A percentile compares a stretch with the other conserved stretches of the same genome.
These are phyloP conservation scores for Coniella vitis DNA, from an alignment of 2,329 filamentous ascomycete species.

Conservation along the genomic window DNA sequence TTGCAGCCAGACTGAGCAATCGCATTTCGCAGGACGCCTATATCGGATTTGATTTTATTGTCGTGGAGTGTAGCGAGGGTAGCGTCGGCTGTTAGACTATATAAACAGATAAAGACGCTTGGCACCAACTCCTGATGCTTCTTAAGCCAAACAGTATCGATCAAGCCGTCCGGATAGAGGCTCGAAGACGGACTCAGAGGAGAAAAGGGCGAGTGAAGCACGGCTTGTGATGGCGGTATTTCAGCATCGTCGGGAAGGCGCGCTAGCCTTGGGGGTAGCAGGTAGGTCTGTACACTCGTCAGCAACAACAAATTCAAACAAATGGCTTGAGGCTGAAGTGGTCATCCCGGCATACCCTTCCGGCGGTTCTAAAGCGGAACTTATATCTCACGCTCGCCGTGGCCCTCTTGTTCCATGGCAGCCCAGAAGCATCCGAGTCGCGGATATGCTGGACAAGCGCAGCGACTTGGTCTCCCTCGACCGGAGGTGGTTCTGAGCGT, in stretches of 20 bases:
- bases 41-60: slow-evolving; percentile 80
- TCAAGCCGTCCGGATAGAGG: slow-evolving; percentile 83
- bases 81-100: slow-evolving; percentile 64
- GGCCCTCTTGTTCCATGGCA: slow-evolving; percentile 61
- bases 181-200: slow-evolving; percentile 77
- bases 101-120: slow-evolving; percentile 74
- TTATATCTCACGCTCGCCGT: slow-evolving; percentile 40
- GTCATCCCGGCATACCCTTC: slow-evolving; percentile 62
- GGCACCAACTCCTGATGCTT: slow-evolving; percentile 87
- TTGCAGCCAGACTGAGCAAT: slow-evolving; percentile 67
- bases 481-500: slow-evolving; percentile 61
- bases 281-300: slow-evolving; percentile 37
- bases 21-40: slow-evolving; percentile 66
- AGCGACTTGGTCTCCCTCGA: slow-evolving; percentile 59
- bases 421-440: slow-evolving; percentile 54
- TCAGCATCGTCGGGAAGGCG: slow-evolving; percentile 46
- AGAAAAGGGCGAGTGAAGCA: slow-evolving; percentile 87
- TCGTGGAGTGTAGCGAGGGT: slow-evolving; percentile 74
- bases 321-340: neutral
- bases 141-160: slow-evolving; percentile 73
- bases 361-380: slow-evolving; percentile 67
- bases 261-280: slow-evolving; percentile 52
- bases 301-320: slow-evolving; percentile 18
- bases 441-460: slow-evolving; percentile 60
- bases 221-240: slow-evolving; percentile 37